These are phyloP conservation scores for Wickerhamiella parazyma DNA, from an alignment of 805 yeast genomes.

Conservation along the genomic window DNA sequence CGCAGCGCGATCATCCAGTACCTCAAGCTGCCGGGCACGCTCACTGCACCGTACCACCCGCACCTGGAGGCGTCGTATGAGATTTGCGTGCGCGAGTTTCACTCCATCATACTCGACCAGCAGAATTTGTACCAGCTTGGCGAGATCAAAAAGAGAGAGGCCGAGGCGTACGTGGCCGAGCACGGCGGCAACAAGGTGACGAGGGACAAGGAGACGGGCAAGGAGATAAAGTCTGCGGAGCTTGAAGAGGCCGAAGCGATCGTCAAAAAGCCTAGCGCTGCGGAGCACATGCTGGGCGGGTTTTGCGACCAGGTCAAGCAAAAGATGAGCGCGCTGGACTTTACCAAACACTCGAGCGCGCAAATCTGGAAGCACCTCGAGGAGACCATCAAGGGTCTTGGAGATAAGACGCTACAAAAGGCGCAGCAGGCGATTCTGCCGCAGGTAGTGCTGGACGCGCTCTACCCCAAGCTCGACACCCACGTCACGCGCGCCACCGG, in stretches of 20 bases:
- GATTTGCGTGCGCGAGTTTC: constrained; percentile 36
- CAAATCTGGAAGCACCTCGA: background rate
- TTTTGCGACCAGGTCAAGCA: background rate
- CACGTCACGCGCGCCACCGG: constrained; percentile 82
- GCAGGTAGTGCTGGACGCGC: constrained; percentile 10
- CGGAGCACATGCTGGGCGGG: constrained; percentile 34
- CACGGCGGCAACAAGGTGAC: constrained; percentile 29
- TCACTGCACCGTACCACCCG: constrained; percentile 82
- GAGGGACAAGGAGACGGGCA: constrained; percentile 46
- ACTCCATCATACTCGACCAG: constrained; percentile 51
- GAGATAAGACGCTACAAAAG: background rate
- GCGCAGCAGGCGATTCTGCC: background rate
- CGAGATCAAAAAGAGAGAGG: background rate
- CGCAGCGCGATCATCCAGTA: constrained; percentile 76
- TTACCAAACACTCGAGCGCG: background rate
- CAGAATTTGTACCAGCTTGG: constrained; percentile 33
- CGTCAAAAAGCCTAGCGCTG: constrained; percentile 63
- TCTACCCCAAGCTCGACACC: constrained; percentile 86
- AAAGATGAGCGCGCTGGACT: background rate
- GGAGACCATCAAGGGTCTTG: background rate
- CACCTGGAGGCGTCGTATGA: constrained; percentile 60
- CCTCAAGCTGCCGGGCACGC: constrained; percentile 49
- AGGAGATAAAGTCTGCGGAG: constrained; percentile 55
- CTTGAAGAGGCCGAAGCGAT: constrained; percentile 29
- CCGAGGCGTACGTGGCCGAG: constrained; percentile 36